A percentile compares a stretch with the other conserved stretches of the same genome.
Evolutionary conservation across 495 filamentous ascomycete species (phyloP).

Genomic region (Penicillium odoratum): DNA sequence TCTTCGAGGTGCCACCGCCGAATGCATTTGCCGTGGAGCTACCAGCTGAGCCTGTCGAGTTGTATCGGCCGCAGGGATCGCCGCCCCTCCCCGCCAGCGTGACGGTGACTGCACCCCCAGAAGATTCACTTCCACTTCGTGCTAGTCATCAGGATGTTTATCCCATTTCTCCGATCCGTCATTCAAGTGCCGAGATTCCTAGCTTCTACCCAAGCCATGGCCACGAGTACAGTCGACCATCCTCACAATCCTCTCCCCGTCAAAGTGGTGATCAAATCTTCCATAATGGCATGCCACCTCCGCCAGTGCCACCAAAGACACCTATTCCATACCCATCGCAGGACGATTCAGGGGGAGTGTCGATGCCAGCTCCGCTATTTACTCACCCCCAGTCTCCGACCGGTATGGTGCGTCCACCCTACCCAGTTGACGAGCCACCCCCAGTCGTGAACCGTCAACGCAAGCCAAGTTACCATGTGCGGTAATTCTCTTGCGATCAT

Average conservation of each 20-base stretch:
- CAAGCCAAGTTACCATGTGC: constrained; percentile 74
- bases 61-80: constrained; percentile 29
- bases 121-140: constrained; percentile 32
- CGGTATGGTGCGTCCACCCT: constrained; percentile 57
- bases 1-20: constrained; percentile 37
- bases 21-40: constrained; percentile 61
- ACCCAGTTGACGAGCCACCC: constrained; percentile 81
- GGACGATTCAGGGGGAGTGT: constrained; percentile 31
- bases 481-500: constrained; percentile 34
- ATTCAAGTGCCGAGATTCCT: constrained; percentile 38
- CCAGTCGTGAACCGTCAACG: constrained; percentile 79
- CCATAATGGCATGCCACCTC: constrained; percentile 60
- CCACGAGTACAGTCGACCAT: constrained; percentile 31
- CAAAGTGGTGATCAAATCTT: constrained; percentile 46
- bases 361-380: constrained; percentile 36
- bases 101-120: constrained; percentile 25
- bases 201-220: constrained; percentile 41
- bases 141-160: constrained; percentile 35
- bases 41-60: constrained; percentile 54
- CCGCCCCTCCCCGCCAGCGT: constrained; percentile 31
- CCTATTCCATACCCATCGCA: constrained; percentile 60
- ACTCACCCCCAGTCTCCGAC: constrained; percentile 17
- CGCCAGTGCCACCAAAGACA: constrained; percentile 76
- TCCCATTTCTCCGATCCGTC: constrained; percentile 30
- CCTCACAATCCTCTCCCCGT: constrained; percentile 43